Base-by-base conservation (phyloP, 129 eudicot species). In the Flaveria linearis region DNA sequence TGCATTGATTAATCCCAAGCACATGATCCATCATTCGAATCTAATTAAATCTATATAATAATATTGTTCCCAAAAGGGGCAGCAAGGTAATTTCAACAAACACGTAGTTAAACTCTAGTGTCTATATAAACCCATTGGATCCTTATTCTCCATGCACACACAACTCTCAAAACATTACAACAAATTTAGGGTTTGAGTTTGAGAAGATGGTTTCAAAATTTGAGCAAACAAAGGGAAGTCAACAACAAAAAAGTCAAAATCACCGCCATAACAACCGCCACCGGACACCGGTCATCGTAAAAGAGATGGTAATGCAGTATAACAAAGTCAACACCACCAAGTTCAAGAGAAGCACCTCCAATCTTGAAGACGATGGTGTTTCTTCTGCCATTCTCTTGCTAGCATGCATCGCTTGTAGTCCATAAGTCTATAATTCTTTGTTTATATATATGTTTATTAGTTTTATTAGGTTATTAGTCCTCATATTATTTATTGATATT, bases 291-390 rank as follows among this genome's bases (percentile, higher is more conserved):
- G 85, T 86, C 56, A 55, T 71, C 25, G 87, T 77, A 22, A 68
- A 47, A 72, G 83, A 84, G 68, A 36, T 72, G 75, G 58, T 84
- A 68, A 82, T 85, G 68, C 89, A 87, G 80, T 86, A 82, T 78
- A 92, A 92, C 86, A 92, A 92, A 87, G 93, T 86, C 62, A 89
- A 89, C 84, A 79, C 63, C 22, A 82, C 71, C 72, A 87, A 89
- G 82, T 92, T 92, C 86, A 92, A 92, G 90, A 87, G 93, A 76
- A 92, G 97, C 76, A 75, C 58, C 15, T 92, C 93, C 11, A 78
- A 81, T 77, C 88, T 92, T 56, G 82, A 92, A 81, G 91, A 87
- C 30, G 97, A 92, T 51, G 97, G 90, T 20, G 70, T 84, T 73
- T 89, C 96, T 61, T 82, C 96, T 0, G 97, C 97, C 28, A 89